phyloP scores from a whole-genome alignment of 208 protist genomes.

The Porcisia deanei region DNA sequence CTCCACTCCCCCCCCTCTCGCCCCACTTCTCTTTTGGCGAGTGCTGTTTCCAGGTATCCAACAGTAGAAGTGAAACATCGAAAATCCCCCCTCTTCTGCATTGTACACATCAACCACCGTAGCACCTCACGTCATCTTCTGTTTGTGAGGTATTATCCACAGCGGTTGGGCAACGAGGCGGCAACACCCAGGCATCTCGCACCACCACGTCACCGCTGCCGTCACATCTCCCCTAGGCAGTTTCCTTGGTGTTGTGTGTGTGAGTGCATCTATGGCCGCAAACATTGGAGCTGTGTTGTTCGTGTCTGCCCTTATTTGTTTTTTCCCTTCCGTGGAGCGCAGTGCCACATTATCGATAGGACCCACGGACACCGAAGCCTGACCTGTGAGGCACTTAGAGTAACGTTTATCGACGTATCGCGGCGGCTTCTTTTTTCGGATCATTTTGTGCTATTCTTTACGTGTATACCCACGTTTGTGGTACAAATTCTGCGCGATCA shows the following conservation, averaged over 20 bases:
- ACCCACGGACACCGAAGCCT: not conserved
- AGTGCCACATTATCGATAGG: not conserved
- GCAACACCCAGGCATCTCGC: not conserved
- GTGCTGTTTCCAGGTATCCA: not conserved
- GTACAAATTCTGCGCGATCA: slow-evolving; percentile 4
- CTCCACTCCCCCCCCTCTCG: not conserved
- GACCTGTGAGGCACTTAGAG: not conserved
- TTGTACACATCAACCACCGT: not conserved
- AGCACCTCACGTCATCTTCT: not conserved
- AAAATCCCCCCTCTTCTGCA: not conserved
- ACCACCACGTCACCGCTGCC: not conserved
- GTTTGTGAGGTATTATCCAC: not conserved
- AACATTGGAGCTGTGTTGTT: not conserved
- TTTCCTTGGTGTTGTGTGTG: not conserved
- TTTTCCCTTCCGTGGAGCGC: not conserved
- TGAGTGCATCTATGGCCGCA: not conserved
- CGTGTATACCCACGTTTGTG: not conserved
- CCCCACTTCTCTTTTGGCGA: not conserved
- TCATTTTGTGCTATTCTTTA: not conserved
- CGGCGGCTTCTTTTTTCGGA: not conserved
- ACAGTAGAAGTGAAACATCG: not conserved
- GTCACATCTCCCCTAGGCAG: not conserved
- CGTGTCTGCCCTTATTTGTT: not conserved
- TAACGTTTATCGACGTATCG: not conserved
- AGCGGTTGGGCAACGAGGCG: not conserved